A percentile compares a stretch with the other conserved stretches of the same genome.
Conservation (phyloP, 2,329 filamentous ascomycete species). For the Trichoderma cornu-damae region DNA sequence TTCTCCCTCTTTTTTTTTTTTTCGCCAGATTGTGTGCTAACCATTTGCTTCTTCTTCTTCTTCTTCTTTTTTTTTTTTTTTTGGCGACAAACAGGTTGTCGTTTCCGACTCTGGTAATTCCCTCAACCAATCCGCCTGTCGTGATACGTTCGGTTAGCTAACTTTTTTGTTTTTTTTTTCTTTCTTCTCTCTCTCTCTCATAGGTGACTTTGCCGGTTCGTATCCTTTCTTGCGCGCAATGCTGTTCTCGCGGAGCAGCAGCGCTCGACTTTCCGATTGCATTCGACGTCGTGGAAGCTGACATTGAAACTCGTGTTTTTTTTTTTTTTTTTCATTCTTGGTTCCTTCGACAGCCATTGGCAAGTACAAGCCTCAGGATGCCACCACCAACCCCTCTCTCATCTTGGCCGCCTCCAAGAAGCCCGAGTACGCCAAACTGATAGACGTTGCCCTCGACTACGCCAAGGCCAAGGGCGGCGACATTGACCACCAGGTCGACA, state of each 20-base stretch:
- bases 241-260: not conserved
- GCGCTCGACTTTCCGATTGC: not conserved
- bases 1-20: not conserved
- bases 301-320: conserved; percentile 31
- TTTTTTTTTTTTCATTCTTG: no score
- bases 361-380: conserved; percentile 99
- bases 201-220: conserved; percentile 74
- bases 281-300: conserved; percentile 21
- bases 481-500: conserved; percentile 79
- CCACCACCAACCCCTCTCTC: conserved; percentile 98
- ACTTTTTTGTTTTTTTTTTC: no score
- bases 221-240: conserved; percentile 27
- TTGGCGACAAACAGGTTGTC: conserved; percentile 63
- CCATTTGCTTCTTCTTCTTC: no score
- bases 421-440: conserved; percentile 87
- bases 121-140: conserved; percentile 26
- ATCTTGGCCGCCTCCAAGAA: conserved; percentile 99
- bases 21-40: not conserved
- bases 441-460: conserved; percentile 77
- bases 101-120: conserved; percentile 90
- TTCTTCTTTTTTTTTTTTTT: no score
- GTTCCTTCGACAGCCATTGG: conserved; percentile 88
- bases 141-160: conserved; percentile 24
- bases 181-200: no score
- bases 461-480: conserved; percentile 70